Evolutionary conservation across 2,329 filamentous ascomycete species (phyloP).

Genomic region (Trichoderma gracile): DNA sequence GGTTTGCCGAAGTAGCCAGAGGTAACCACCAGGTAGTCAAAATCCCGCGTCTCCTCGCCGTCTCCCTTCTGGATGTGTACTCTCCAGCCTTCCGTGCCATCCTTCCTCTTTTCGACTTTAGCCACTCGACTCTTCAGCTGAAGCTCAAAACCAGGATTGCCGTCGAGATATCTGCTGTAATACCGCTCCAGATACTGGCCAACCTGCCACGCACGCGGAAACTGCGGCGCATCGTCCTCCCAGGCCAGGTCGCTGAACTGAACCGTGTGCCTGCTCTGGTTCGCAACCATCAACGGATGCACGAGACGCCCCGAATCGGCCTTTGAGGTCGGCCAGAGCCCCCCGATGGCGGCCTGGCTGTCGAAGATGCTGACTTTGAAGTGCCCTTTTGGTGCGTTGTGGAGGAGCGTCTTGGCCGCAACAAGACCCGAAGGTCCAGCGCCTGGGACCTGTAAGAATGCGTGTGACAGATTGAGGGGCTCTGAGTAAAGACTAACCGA

Average conservation of each 20-base stretch:
- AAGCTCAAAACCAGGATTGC: slow-evolving; percentile 44
- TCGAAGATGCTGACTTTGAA: slow-evolving; percentile 75
- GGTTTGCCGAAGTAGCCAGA: slow-evolving; percentile 74
- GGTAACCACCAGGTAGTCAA: slow-evolving; percentile 71
- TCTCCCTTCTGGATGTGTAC: slow-evolving; percentile 42
- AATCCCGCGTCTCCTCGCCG: slow-evolving; percentile 49
- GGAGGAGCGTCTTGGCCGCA: slow-evolving; percentile 71
- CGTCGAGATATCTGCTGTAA: slow-evolving; percentile 55
- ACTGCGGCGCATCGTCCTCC: slow-evolving; percentile 60
- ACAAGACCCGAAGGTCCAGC: slow-evolving; percentile 69
- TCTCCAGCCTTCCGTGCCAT: slow-evolving; percentile 45
- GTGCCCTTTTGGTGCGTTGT: slow-evolving; percentile 52
- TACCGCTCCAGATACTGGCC: slow-evolving; percentile 72
- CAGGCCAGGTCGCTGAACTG: slow-evolving; percentile 72
- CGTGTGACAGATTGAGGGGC: too few relatives aligned
- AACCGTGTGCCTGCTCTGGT: slow-evolving; percentile 77
- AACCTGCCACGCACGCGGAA: slow-evolving; percentile 76
- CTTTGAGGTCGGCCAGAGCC: slow-evolving; percentile 68
- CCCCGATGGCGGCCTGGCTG: slow-evolving; percentile 63
- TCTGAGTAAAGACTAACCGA: slow-evolving; percentile 36
- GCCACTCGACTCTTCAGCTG: slow-evolving; percentile 52
- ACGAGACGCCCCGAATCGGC: slow-evolving; percentile 53
- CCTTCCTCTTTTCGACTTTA: slow-evolving; percentile 39
- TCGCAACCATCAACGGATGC: slow-evolving; percentile 69
- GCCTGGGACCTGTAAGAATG: slow-evolving; percentile 45